phyloP scores from a whole-genome alignment of 331 rosid species.

The Rosa hybrid region DNA sequence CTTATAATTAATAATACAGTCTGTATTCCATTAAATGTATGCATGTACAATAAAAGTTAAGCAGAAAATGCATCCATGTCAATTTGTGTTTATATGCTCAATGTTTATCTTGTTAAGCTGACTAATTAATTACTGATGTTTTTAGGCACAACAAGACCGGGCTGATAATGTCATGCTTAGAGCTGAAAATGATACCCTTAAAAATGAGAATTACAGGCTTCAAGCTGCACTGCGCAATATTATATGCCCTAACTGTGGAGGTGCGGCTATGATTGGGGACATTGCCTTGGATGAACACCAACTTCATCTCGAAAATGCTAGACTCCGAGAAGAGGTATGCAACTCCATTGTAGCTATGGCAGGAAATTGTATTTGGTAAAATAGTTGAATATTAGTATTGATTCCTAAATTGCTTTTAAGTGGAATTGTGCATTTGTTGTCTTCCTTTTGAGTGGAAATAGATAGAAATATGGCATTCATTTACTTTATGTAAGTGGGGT shows the following conservation, averaged over 20 bases:
- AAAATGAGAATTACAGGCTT: constrained; percentile 71
- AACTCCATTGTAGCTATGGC: too few species aligned
- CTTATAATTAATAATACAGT: background rate
- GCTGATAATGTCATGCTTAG: constrained; percentile 76
- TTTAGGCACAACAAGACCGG: constrained; percentile 93
- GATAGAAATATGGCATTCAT: background rate
- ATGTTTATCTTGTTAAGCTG: background rate
- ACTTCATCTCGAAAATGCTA: constrained; percentile 76
- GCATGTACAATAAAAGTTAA: background rate
- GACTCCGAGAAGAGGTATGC: constrained; percentile 82
- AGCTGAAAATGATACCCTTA: constrained; percentile 76
- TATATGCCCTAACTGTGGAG: constrained; percentile 87
- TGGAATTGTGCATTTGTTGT: background rate
- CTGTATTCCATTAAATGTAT: background rate
- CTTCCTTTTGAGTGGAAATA: background rate
- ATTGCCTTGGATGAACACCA: constrained; percentile 83
- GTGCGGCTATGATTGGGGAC: constrained; percentile 67
- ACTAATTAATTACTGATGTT: background rate
- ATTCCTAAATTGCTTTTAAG: background rate
- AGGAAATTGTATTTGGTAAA: background rate
- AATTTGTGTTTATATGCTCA: background rate
- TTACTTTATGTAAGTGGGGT: background rate
- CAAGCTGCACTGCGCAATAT: constrained; percentile 71
- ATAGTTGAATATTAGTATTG: background rate
- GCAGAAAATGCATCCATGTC: background rate